These are phyloP conservation scores for Raphanus sativus DNA, from an alignment of 345 rosid genomes.

Conservation along the genomic window DNA sequence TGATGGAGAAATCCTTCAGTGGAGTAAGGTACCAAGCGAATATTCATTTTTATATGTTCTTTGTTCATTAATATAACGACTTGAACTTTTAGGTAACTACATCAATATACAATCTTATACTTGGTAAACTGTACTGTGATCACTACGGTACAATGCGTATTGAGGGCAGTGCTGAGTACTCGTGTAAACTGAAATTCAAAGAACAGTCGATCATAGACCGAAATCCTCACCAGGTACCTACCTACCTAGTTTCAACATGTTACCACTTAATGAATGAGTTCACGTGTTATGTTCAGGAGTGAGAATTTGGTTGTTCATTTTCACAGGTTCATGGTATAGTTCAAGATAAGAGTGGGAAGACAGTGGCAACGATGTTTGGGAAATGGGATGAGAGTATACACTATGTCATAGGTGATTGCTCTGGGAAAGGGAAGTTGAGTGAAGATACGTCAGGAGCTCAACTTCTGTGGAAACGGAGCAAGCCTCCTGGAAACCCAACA, in stretches of 20 bases:
- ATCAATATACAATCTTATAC: conserved; percentile 95
- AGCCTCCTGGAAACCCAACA: conserved; percentile 68
- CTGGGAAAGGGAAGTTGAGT: conserved; percentile 69
- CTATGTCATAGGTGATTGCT: conserved; percentile 66
- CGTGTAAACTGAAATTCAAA: conserved; percentile 95
- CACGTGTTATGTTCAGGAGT: neutral
- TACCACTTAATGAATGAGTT: neutral
- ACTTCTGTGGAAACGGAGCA: conserved; percentile 80
- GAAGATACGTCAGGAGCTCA: conserved; percentile 60
- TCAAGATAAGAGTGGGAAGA: conserved; percentile 71
- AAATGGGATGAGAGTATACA: conserved; percentile 99
- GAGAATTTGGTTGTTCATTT: neutral
- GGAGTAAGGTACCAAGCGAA: conserved; percentile 77
- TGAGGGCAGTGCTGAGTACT: conserved; percentile 67
- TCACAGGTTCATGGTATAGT: conserved; percentile 91
- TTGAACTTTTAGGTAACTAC: conserved; percentile 71
- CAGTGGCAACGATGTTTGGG: conserved; percentile 84
- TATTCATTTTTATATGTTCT: conserved; percentile 15
- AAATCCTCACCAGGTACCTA: conserved; percentile 94
- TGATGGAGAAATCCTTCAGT: conserved; percentile 87
- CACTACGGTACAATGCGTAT: conserved; percentile 97
- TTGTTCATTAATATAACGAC: conserved; percentile 14
- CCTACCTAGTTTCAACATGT: conserved; percentile 9
- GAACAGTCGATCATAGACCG: conserved; percentile 96
- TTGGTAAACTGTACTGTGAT: conserved; percentile 95